Conservation (phyloP, 140 eudicot genomes). For the Ambrosia hybrid region DNA sequence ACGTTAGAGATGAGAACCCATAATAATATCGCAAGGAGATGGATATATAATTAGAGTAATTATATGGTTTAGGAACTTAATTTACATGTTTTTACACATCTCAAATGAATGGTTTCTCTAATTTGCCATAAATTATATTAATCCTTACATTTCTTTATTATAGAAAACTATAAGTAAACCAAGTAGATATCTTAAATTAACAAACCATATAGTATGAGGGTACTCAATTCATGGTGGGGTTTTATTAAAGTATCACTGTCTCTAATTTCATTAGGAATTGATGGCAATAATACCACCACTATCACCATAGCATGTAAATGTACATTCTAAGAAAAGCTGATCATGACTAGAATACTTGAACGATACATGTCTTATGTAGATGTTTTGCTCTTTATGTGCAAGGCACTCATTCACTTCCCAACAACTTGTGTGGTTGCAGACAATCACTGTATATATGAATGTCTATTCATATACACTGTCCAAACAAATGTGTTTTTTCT, state of each 20-base stretch:
- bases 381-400: conserved; percentile 24
- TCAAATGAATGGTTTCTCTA: background rate
- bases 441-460: conserved; percentile 3
- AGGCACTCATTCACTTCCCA: conserved; percentile 23
- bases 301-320: conserved; percentile 23
- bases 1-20: too few species aligned
- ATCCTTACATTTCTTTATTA: background rate
- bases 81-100: background rate
- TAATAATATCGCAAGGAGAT: background rate
- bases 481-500: background rate
- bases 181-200: background rate
- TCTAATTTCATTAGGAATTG: conserved; percentile 28
- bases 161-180: background rate
- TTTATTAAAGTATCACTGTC: conserved; percentile 13
- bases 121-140: background rate
- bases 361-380: conserved; percentile 34
- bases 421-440: conserved; percentile 22
- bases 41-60: background rate
- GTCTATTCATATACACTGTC: background rate
- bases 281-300: conserved; percentile 34
- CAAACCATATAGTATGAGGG: conserved; percentile 14
- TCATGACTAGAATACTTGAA: conserved; percentile 35
- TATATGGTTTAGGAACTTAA: background rate
- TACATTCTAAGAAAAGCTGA: conserved; percentile 30
- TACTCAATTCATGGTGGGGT: conserved; percentile 36